Conservation (phyloP, 805 yeast species). For the Debaryomyces tyrocola region DNA sequence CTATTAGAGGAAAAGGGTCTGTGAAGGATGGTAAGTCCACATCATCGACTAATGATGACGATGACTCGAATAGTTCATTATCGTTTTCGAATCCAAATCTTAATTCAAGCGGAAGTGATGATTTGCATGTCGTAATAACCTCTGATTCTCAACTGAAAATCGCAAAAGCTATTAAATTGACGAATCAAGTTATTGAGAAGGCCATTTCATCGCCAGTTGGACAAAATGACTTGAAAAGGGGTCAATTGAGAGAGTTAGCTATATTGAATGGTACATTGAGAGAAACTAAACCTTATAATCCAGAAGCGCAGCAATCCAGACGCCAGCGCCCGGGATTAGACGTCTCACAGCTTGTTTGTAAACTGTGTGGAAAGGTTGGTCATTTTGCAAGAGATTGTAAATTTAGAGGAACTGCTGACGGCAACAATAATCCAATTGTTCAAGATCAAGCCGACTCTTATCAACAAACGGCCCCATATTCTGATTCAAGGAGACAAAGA, state of each 20-base stretch:
- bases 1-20: constrained; percentile 93
- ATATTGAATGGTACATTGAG: constrained; percentile 91
- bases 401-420: constrained; percentile 31
- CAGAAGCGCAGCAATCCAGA: constrained; percentile 26
- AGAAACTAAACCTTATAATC: constrained; percentile 63
- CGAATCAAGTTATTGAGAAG: constrained; percentile 73
- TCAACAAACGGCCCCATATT: background rate
- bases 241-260: constrained; percentile 89
- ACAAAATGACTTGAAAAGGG: constrained; percentile 86
- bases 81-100: constrained; percentile 22
- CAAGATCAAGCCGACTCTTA: background rate
- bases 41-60: constrained; percentile 52
- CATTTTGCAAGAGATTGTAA: constrained; percentile 89
- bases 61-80: constrained; percentile 16
- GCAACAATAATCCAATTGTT: background rate
- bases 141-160: constrained; percentile 80
- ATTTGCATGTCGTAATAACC: constrained; percentile 82
- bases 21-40: constrained; percentile 82
- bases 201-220: constrained; percentile 92
- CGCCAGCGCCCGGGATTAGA: constrained; percentile 32
- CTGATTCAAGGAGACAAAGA: constrained; percentile 4
- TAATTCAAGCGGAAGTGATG: constrained; percentile 49
- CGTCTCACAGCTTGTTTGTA: constrained; percentile 62
- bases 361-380: constrained; percentile 77
- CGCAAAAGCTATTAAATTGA: constrained; percentile 68